A percentile compares a stretch with the other conserved stretches of the same genome.
Evolutionary conservation across 176 grass and related monocot species (phyloP).

Genomic region (Cocos nucifera): DNA sequence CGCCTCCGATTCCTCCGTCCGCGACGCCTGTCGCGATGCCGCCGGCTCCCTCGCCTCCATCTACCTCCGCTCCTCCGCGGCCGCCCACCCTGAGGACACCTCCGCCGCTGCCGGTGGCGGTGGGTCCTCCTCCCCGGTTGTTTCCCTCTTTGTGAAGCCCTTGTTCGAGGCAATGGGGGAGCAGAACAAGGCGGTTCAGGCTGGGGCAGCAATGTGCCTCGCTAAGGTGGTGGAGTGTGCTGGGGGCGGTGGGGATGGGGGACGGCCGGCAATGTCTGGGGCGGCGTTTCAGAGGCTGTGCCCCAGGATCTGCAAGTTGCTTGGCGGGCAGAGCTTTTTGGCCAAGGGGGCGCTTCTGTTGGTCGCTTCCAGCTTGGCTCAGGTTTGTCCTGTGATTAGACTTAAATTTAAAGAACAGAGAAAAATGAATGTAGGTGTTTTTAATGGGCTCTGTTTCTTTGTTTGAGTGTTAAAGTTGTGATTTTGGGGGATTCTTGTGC

Average conservation of each 20-base stretch:
- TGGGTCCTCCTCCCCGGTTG: slow-evolving; percentile 18
- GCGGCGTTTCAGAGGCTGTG: slow-evolving; percentile 63
- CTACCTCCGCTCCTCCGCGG: slow-evolving; percentile 39
- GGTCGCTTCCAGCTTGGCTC: slow-evolving; percentile 61
- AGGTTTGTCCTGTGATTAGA: slow-evolving; percentile 25
- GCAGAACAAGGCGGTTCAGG: slow-evolving; percentile 83
- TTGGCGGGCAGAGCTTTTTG: slow-evolving; percentile 64
- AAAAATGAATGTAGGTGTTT: no score
- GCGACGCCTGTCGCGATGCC: slow-evolving; percentile 68
- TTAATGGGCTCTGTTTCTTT: no score
- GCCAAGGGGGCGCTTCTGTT: slow-evolving; percentile 72
- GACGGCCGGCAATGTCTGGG: not conserved
- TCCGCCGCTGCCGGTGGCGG: not conserved
- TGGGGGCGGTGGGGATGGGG: slow-evolving; percentile 11
- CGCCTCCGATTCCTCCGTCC: slow-evolving; percentile 69
- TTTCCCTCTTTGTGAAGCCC: slow-evolving; percentile 69
- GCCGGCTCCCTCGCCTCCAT: slow-evolving; percentile 50
- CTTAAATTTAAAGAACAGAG: no score
- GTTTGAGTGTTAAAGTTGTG: no score
- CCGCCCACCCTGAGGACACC: not conserved
- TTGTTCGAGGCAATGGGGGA: slow-evolving; percentile 89
- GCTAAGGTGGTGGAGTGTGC: slow-evolving; percentile 76
- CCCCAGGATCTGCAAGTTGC: slow-evolving; percentile 72
- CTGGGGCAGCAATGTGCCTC: slow-evolving; percentile 66
- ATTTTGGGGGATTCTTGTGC: no score